Evolutionary conservation across 345 rosid genomes (phyloP).

Genomic region (Syzygium grande): DNA sequence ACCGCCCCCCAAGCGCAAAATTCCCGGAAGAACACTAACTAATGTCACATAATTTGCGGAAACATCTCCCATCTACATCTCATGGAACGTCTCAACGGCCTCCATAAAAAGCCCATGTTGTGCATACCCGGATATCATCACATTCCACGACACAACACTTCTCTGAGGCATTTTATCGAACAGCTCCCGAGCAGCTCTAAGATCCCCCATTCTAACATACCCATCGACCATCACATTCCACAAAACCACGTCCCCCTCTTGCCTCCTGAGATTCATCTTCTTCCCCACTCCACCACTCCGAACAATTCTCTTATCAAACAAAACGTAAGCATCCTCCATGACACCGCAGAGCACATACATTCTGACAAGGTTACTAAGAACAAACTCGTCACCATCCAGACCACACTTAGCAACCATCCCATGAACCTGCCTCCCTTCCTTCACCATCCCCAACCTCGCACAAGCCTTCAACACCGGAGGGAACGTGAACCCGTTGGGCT

Average conservation of each 20-base stretch:
- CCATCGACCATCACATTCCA: slow-evolving; percentile 80
- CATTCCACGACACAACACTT: slow-evolving; percentile 64
- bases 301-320: slow-evolving; percentile 26
- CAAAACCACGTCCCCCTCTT: slow-evolving; percentile 50
- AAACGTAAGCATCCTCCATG: slow-evolving; percentile 36
- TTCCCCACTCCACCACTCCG: neutral
- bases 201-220: slow-evolving; percentile 42
- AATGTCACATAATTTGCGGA: slow-evolving; percentile 52
- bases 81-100: slow-evolving; percentile 41
- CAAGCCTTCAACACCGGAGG: slow-evolving; percentile 66
- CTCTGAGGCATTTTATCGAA: slow-evolving; percentile 48
- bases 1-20: slow-evolving; percentile 44
- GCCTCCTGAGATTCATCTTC: slow-evolving; percentile 14
- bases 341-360: slow-evolving; percentile 56
- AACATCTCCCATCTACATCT: slow-evolving; percentile 43
- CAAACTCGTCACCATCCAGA: slow-evolving; percentile 49
- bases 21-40: slow-evolving; percentile 61
- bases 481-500: slow-evolving; percentile 51
- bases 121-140: slow-evolving; percentile 61
- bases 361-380: slow-evolving; percentile 55
- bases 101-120: slow-evolving; percentile 50
- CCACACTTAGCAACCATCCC: slow-evolving; percentile 46
- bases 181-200: slow-evolving; percentile 27
- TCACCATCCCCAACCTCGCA: slow-evolving; percentile 28
- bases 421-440: slow-evolving; percentile 59